Evolutionary conservation across 2,329 filamentous ascomycete genomes (phyloP).

Genomic region (Zymoseptoria ardabiliae): DNA sequence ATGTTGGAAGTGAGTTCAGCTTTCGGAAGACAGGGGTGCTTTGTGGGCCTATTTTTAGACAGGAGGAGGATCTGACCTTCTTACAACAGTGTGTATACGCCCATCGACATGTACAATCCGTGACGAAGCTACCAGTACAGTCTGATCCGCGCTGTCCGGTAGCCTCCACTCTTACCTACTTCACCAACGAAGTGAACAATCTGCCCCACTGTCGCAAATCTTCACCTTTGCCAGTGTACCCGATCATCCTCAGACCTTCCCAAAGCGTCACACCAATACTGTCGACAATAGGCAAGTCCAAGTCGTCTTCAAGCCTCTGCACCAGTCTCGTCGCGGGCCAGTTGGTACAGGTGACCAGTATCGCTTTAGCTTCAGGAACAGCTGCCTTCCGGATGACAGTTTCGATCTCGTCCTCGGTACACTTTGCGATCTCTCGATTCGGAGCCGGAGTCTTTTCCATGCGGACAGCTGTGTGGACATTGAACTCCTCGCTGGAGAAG

Average conservation of each 20-base stretch:
- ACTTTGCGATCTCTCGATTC: conserved; percentile 17
- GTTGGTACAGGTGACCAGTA: conserved; percentile 31
- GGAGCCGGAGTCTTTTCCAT: conserved; percentile 8
- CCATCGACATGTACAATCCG: background rate
- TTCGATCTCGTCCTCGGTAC: conserved; percentile 16
- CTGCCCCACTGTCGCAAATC: conserved; percentile 14
- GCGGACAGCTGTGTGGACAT: conserved; percentile 7
- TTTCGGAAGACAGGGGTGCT: background rate
- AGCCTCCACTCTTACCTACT: too few relatives aligned
- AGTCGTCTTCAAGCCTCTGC: conserved; percentile 25
- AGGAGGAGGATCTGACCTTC: background rate
- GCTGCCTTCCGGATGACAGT: conserved; percentile 23
- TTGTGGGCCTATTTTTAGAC: background rate
- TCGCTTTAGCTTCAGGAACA: conserved; percentile 22
- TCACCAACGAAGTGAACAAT: conserved; percentile 5
- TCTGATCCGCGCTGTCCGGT: too few relatives aligned
- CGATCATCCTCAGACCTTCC: conserved; percentile 22
- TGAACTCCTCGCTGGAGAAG: conserved; percentile 9
- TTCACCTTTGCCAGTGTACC: background rate
- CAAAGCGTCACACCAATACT: conserved; percentile 31
- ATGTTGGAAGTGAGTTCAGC: background rate
- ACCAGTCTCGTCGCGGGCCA: conserved; percentile 26
- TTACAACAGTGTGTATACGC: background rate
- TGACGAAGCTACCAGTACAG: too few relatives aligned
- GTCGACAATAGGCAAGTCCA: conserved; percentile 27